These are phyloP conservation scores for Boletus subparvulus DNA, from an alignment of 768 basidiomycete species.

Conservation along the genomic window DNA sequence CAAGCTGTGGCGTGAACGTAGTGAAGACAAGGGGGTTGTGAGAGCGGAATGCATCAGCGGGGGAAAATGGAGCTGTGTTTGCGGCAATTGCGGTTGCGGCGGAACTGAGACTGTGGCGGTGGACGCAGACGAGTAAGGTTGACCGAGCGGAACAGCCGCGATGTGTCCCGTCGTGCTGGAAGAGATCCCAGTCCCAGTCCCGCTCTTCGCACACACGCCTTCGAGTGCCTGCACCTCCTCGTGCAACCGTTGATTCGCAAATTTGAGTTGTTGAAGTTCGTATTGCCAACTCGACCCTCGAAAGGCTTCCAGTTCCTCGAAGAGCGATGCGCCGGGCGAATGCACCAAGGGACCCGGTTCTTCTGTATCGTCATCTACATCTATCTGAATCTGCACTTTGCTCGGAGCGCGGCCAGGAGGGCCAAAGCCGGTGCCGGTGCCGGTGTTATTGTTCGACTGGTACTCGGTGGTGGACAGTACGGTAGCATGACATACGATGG, in stretches of 20 bases:
- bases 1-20: slow-evolving; percentile 8
- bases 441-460: background rate
- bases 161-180: background rate
- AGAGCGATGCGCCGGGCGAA: slow-evolving; percentile 46
- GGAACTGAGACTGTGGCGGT: background rate
- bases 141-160: background rate
- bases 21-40: slow-evolving; percentile 3
- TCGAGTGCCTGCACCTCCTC: slow-evolving; percentile 56
- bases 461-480: slow-evolving; percentile 11
- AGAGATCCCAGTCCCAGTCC: background rate
- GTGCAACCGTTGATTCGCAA: slow-evolving; percentile 60
- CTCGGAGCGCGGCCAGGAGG: background rate
- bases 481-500: slow-evolving; percentile 32
- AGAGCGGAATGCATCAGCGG: slow-evolving; percentile 5
- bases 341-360: slow-evolving; percentile 11
- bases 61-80: slow-evolving; percentile 5
- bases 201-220: slow-evolving; percentile 5
- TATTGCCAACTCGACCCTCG: slow-evolving; percentile 90
- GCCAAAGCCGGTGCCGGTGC: background rate
- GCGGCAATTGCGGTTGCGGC: slow-evolving; percentile 1
- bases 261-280: slow-evolving; percentile 81
- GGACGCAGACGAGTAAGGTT: background rate
- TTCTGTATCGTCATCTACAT: background rate
- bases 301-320: slow-evolving; percentile 66
- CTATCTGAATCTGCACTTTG: background rate